Conservation (phyloP, 495 filamentous ascomycete genomes). For the Neurospora sp. region DNA sequence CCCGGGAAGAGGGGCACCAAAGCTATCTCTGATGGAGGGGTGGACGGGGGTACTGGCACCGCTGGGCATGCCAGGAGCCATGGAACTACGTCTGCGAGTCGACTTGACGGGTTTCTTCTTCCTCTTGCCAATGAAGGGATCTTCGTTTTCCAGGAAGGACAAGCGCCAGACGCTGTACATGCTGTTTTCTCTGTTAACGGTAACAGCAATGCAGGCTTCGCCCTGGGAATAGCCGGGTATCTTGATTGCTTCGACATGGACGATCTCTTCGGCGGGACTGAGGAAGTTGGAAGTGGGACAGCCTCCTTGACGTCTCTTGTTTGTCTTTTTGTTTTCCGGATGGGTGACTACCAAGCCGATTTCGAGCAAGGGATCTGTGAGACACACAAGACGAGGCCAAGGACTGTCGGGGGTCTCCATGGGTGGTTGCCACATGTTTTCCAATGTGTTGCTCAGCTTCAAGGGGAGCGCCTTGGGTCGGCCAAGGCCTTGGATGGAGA, state of each 20-base stretch:
- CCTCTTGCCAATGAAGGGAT: slow-evolving; percentile 41
- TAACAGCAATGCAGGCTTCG: slow-evolving; percentile 67
- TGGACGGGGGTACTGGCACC: slow-evolving; percentile 73
- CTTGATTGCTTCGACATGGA: slow-evolving; percentile 51
- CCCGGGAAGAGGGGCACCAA: slow-evolving; percentile 35
- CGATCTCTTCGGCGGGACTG: slow-evolving; percentile 62
- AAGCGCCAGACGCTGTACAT: slow-evolving; percentile 74
- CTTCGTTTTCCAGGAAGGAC: slow-evolving; percentile 51
- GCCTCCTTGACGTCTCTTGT: slow-evolving; percentile 11
- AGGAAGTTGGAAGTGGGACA: slow-evolving; percentile 32
- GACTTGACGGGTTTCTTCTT: slow-evolving; percentile 38
- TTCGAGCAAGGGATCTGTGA: slow-evolving; percentile 81
- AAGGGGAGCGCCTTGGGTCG: slow-evolving; percentile 39
- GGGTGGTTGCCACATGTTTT: slow-evolving; percentile 39
- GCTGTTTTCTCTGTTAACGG: slow-evolving; percentile 60
- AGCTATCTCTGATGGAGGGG: slow-evolving; percentile 38
- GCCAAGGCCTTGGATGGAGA: slow-evolving; percentile 42
- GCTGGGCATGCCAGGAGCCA: slow-evolving; percentile 62
- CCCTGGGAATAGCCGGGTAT: slow-evolving; percentile 12
- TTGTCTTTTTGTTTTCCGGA: slow-evolving; percentile 18
- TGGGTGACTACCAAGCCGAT: slow-evolving; percentile 69
- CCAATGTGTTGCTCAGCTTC: slow-evolving; percentile 32
- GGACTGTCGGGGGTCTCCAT: slow-evolving; percentile 42
- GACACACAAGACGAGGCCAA: slow-evolving; percentile 70
- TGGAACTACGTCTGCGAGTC: slow-evolving; percentile 72